A percentile compares a stretch with the other conserved stretches of the same genome.
Evolutionary conservation across 2,329 filamentous ascomycete genomes (phyloP).

Genomic region (Zopfia rhizophila): DNA sequence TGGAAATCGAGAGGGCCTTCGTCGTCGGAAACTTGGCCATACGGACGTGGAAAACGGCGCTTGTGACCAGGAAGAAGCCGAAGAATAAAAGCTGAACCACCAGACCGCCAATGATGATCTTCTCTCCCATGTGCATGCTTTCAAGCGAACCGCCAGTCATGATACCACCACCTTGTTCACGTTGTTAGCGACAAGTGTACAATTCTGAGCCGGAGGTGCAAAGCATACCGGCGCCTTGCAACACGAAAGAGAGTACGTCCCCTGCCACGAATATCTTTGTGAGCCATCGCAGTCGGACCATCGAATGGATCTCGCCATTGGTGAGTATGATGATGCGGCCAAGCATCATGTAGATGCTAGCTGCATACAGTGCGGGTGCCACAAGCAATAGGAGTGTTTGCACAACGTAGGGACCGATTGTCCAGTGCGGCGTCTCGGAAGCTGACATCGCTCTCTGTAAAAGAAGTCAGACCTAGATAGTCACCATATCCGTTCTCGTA

Average conservation of each 20-base stretch:
- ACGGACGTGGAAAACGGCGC: slow-evolving; percentile 33
- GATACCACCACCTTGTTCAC: slow-evolving; percentile 34
- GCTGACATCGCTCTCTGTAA: slow-evolving; percentile 19
- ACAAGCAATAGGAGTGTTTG: slow-evolving; percentile 56
- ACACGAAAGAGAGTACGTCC: slow-evolving; percentile 55
- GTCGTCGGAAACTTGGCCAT: slow-evolving; percentile 29
- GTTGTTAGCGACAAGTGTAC: too few relatives aligned
- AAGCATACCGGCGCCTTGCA: slow-evolving; percentile 48
- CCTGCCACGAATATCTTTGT: slow-evolving; percentile 56
- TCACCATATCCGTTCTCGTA: too few relatives aligned
- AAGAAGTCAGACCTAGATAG: too few relatives aligned
- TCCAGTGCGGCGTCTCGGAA: slow-evolving; percentile 37
- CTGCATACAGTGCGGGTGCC: slow-evolving; percentile 60
- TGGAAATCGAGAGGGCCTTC: neutral
- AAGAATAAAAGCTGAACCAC: slow-evolving; percentile 38
- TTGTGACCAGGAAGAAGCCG: slow-evolving; percentile 34
- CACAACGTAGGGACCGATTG: slow-evolving; percentile 52
- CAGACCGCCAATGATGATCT: slow-evolving; percentile 36
- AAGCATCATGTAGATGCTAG: slow-evolving; percentile 61
- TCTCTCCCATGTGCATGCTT: slow-evolving; percentile 28
- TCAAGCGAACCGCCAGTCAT: slow-evolving; percentile 35
- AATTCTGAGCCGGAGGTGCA: too few relatives aligned
- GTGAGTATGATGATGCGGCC: slow-evolving; percentile 56
- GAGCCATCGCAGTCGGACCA: slow-evolving; percentile 51
- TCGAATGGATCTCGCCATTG: slow-evolving; percentile 50